Conservation (phyloP, 1,284 basidiomycete genomes). For the Ganoderma meredithae region DNA sequence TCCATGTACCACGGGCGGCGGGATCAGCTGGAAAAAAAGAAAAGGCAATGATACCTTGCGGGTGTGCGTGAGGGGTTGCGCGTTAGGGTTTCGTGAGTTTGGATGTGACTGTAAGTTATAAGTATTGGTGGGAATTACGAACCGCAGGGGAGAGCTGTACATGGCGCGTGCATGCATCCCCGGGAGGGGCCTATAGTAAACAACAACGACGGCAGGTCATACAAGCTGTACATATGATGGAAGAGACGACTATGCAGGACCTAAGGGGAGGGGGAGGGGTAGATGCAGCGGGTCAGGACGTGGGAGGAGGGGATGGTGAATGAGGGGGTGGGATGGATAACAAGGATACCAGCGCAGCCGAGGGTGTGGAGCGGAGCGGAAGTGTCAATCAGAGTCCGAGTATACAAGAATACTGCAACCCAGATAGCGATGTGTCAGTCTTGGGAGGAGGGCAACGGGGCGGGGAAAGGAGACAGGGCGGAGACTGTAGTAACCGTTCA, state of each 20-base stretch:
- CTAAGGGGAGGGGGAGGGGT: conserved; percentile 10
- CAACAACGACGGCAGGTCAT: conserved; percentile 31
- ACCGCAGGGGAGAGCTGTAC: conserved; percentile 44
- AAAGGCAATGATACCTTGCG: not conserved
- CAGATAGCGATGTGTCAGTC: conserved; percentile 33
- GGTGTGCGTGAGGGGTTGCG: not conserved
- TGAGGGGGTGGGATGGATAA: not conserved
- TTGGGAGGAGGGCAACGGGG: conserved; percentile 11
- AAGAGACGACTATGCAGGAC: conserved; percentile 16
- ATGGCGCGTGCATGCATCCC: conserved; percentile 28
- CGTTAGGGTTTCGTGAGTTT: conserved; percentile 13
- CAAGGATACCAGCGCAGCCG: conserved; percentile 3
- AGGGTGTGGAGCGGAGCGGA: conserved; percentile 13
- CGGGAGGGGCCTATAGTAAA: conserved; percentile 28
- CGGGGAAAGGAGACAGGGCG: not conserved
- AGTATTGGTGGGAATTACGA: conserved; percentile 42
- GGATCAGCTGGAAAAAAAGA: not conserved
- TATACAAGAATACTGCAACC: conserved; percentile 32
- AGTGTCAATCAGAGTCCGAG: conserved; percentile 33
- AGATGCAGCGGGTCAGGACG: conserved; percentile 1
- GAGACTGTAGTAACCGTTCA: conserved; percentile 2
- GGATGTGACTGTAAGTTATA: conserved; percentile 21
- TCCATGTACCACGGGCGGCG: not conserved
- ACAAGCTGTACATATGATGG: conserved; percentile 37
- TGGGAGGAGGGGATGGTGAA: not conserved